Percentiles rank a stretch among this genome's conserved stretches.
phyloP scores from a whole-genome alignment of 768 basidiomycete species.

The Termitomyces sp. region DNA sequence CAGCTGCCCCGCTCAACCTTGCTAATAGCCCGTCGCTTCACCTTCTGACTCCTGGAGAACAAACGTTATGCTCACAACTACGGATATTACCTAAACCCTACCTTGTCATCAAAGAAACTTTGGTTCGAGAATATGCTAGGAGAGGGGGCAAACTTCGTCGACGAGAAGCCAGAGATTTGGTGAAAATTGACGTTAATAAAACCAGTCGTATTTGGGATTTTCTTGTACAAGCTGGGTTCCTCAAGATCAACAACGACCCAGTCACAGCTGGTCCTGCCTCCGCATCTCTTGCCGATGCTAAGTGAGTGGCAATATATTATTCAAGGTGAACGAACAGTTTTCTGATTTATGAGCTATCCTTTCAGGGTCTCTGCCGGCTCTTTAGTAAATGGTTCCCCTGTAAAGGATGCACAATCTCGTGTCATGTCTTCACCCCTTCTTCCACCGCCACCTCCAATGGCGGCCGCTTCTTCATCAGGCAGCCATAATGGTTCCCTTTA shows the following conservation, averaged over 20 bases:
- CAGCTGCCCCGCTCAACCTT: slow-evolving; percentile 73
- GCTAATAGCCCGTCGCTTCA: slow-evolving; percentile 88
- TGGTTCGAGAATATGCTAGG: slow-evolving; percentile 89
- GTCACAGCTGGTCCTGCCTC: slow-evolving; percentile 11
- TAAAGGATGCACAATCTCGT: slow-evolving; percentile 23
- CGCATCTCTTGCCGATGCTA: slow-evolving; percentile 25
- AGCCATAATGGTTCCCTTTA: slow-evolving; percentile 34
- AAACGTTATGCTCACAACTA: slow-evolving; percentile 79
- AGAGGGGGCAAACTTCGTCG: slow-evolving; percentile 84
- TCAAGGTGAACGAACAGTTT: background rate
- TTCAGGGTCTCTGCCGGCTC: slow-evolving; percentile 13
- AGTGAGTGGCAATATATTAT: slow-evolving; percentile 23
- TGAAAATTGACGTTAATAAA: slow-evolving; percentile 93
- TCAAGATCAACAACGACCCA: slow-evolving; percentile 61
- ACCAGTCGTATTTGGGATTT: slow-evolving; percentile 92
- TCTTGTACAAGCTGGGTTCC: slow-evolving; percentile 77
- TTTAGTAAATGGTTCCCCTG: slow-evolving; percentile 28
- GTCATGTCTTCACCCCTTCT: slow-evolving; percentile 17
- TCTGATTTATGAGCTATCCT: background rate
- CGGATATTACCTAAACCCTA: slow-evolving; percentile 95
- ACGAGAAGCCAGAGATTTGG: slow-evolving; percentile 82
- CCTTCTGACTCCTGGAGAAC: slow-evolving; percentile 84
- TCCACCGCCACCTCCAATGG: slow-evolving; percentile 23
- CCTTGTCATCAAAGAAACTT: slow-evolving; percentile 90
- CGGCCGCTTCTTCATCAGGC: slow-evolving; percentile 25